Conservation (phyloP, 106 monocot species). For the Dioscorea dumetorum region DNA sequence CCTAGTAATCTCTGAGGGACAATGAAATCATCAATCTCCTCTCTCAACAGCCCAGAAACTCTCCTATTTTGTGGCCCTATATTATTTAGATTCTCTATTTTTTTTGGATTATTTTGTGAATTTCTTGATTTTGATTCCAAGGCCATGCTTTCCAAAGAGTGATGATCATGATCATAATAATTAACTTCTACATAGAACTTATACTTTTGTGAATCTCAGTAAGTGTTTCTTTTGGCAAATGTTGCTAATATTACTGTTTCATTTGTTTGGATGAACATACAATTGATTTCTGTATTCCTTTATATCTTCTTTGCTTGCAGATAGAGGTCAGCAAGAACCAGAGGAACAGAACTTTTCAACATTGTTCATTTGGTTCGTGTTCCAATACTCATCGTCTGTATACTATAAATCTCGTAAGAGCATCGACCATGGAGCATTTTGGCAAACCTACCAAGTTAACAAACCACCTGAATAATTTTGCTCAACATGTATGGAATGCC, state of each 20-base stretch:
- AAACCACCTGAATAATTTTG: slow-evolving; percentile 8
- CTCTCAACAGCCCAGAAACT: no score
- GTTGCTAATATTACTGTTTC: neutral
- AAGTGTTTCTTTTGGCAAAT: neutral
- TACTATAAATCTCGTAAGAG: slow-evolving; percentile 1
- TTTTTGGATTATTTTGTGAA: no score
- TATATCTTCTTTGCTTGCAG: slow-evolving; percentile 4
- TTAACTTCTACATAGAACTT: no score
- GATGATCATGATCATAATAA: no score
- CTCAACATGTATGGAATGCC: slow-evolving; percentile 1
- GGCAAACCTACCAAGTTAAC: slow-evolving; percentile 10
- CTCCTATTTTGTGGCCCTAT: no score
- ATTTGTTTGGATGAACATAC: neutral
- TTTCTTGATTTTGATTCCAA: no score
- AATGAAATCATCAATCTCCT: no score
- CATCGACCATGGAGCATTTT: slow-evolving; percentile 13
- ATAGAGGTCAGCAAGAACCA: neutral
- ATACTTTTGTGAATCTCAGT: no score
- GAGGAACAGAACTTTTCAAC: neutral
- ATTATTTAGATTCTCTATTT: no score
- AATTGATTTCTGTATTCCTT: neutral
- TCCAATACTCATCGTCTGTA: slow-evolving; percentile 1
- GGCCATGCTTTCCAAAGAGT: no score
- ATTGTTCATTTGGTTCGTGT: neutral
- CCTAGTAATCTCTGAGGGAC: no score